A percentile compares a stretch with the other conserved stretches of the same genome.
phyloP scores from a whole-genome alignment of 257 asterid genomes.

The Fraxinus anomala region DNA sequence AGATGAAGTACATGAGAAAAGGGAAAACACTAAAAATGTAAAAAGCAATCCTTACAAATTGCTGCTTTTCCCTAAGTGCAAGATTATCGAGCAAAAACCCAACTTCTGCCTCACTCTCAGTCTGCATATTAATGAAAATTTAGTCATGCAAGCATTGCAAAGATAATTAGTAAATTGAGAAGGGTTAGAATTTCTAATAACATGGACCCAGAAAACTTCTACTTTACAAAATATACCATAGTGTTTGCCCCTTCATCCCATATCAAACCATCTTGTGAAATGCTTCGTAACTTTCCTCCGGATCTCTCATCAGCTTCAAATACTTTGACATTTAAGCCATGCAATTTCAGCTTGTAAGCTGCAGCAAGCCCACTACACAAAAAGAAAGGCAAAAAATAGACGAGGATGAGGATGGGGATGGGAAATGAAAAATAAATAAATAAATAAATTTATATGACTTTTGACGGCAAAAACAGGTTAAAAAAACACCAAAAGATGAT shows the following conservation, averaged over 20 bases:
- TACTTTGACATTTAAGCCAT: constrained; percentile 78
- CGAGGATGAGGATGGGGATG: background rate
- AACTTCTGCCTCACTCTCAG: constrained; percentile 77
- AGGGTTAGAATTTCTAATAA: constrained; percentile 21
- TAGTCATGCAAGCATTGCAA: constrained; percentile 13
- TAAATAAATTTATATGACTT: background rate
- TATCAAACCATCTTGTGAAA: constrained; percentile 64
- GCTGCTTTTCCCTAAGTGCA: constrained; percentile 74
- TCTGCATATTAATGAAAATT: constrained; percentile 46
- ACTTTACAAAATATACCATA: constrained; percentile 53
- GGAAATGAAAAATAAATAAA: background rate
- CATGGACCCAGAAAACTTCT: constrained; percentile 14
- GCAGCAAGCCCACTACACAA: constrained; percentile 85
- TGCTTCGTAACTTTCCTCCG: constrained; percentile 83
- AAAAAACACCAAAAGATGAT: background rate
- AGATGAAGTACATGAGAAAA: background rate
- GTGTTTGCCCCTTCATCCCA: constrained; percentile 99
- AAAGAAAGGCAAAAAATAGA: background rate
- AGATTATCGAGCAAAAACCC: constrained; percentile 81
- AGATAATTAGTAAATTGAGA: constrained; percentile 9
- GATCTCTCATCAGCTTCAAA: constrained; percentile 80
- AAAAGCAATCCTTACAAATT: constrained; percentile 55
- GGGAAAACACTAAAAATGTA: background rate
- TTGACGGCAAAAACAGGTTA: background rate
- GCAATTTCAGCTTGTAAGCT: constrained; percentile 79